A percentile compares a stretch with the other conserved stretches of the same genome.
phyloP scores from a whole-genome alignment of 1,284 basidiomycete genomes.

The Ustanciosporium gigantosporum region DNA sequence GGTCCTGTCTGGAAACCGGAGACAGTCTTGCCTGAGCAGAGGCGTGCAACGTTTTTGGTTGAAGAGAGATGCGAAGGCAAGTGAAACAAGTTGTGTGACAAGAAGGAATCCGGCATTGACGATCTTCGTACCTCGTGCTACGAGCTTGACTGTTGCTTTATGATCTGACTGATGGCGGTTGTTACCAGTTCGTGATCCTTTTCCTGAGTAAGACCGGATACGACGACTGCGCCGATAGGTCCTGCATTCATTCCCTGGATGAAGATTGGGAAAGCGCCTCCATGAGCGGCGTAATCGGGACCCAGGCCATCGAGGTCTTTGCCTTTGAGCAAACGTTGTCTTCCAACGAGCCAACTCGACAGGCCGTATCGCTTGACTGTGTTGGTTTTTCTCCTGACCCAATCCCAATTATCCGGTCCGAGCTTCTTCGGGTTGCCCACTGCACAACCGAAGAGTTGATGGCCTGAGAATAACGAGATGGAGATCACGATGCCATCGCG shows the following conservation, averaged over 20 bases:
- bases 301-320: conserved; percentile 38
- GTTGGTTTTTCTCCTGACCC: conserved; percentile 36
- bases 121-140: no score
- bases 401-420: conserved; percentile 39
- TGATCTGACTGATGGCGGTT: conserved; percentile 1
- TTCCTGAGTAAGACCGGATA: conserved; percentile 38
- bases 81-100: no score
- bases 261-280: conserved; percentile 36
- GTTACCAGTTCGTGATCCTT: conserved; percentile 40
- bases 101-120: no score
- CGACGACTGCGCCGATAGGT: conserved; percentile 30
- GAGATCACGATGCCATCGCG: conserved; percentile 35
- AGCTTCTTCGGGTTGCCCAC: conserved; percentile 27
- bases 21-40: no score
- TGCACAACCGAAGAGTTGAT: conserved; percentile 31
- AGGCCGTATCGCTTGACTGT: conserved; percentile 33
- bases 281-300: conserved; percentile 40
- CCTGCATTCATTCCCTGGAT: conserved; percentile 9
- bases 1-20: no score
- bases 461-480: conserved; percentile 34
- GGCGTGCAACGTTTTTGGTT: no score
- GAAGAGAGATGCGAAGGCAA: no score
- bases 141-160: no score
- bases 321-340: conserved; percentile 19
- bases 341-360: conserved; percentile 30